A percentile compares a stretch with the other conserved stretches of the same genome.
phyloP scores from a whole-genome alignment of 306 rosid species.

The Quercus ilex region DNA sequence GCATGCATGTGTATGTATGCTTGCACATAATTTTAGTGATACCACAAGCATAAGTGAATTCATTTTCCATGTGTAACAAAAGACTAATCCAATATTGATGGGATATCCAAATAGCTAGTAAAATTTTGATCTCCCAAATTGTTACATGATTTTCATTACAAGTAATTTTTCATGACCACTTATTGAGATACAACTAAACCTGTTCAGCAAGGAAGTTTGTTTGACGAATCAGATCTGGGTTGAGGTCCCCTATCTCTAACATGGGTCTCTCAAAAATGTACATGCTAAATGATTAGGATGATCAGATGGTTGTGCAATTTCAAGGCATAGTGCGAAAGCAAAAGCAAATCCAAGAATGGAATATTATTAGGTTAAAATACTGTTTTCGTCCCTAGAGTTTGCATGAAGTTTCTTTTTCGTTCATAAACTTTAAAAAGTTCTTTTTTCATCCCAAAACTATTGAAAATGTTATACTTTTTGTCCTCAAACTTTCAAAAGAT shows the following conservation, averaged over 20 bases:
- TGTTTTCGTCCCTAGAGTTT: no score
- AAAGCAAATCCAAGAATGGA: background rate
- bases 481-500: no score
- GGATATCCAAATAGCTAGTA: background rate
- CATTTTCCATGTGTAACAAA: background rate
- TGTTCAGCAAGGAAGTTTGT: background rate
- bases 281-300: background rate
- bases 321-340: background rate
- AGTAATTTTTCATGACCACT: constrained; percentile 10
- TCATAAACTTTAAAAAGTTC: no score
- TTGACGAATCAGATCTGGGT: background rate
- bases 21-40: background rate
- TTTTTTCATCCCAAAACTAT: no score
- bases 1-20: background rate
- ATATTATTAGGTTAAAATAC: no score
- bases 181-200: background rate
- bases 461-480: no score
- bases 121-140: constrained; percentile 9
- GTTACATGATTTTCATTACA: constrained; percentile 8
- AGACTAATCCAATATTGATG: background rate
- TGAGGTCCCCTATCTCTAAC: background rate
- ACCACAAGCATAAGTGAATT: constrained; percentile 11
- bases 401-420: no score
- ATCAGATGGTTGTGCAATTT: background rate
- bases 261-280: background rate